phyloP scores from a whole-genome alignment of 306 rosid genomes.

The Castanea crenata region DNA sequence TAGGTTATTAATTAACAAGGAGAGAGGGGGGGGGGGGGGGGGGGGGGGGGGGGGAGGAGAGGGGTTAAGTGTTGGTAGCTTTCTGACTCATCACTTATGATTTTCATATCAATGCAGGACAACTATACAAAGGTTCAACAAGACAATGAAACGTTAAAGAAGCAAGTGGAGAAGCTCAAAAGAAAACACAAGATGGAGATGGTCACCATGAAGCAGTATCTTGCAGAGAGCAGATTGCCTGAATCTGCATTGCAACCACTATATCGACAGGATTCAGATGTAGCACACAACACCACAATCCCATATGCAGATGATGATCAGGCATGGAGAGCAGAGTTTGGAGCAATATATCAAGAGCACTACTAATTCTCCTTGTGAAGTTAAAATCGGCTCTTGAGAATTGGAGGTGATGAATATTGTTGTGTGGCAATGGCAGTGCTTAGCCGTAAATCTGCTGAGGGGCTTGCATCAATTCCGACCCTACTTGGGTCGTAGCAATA shows the following conservation, averaged over 20 bases:
- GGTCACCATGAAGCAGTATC: constrained; percentile 86
- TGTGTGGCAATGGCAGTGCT: no score
- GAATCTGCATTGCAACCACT: constrained; percentile 75
- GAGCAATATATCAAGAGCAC: constrained; percentile 93
- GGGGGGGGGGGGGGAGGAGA: no score
- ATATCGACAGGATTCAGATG: constrained; percentile 54
- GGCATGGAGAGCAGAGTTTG: constrained; percentile 94
- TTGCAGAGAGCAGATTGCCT: constrained; percentile 86
- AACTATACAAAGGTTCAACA: constrained; percentile 50
- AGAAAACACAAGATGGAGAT: constrained; percentile 94
- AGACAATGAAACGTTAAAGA: constrained; percentile 74
- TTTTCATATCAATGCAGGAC: constrained; percentile 50
- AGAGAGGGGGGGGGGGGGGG: no score
- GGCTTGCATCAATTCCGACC: neutral
- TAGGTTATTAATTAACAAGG: no score
- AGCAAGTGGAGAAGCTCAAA: constrained; percentile 82
- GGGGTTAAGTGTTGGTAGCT: neutral
- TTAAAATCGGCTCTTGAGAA: neutral
- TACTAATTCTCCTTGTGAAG: constrained; percentile 30
- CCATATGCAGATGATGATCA: constrained; percentile 64
- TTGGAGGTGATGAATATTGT: no score
- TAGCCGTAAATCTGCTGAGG: no score
- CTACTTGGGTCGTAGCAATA: constrained; percentile 18
- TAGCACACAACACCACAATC: constrained; percentile 31
- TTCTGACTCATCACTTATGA: neutral